Percentiles rank a stretch among this genome's conserved stretches.
Evolutionary conservation across 1,284 basidiomycete genomes (phyloP).

Genomic region (Trametes pubescens): DNA sequence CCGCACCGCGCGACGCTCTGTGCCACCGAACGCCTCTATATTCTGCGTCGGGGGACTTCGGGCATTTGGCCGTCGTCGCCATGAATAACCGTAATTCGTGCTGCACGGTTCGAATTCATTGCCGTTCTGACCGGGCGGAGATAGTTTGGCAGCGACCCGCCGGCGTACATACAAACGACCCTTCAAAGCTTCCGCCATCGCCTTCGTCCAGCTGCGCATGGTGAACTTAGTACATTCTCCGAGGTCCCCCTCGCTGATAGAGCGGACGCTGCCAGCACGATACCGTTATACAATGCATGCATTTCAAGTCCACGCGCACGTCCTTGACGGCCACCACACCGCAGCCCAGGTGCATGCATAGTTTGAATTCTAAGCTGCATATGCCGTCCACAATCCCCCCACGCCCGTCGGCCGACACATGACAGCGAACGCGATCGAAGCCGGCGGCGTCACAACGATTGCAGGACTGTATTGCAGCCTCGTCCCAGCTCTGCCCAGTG

Average conservation of each 20-base stretch:
- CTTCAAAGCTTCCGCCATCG: background rate
- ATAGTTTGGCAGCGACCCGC: conserved; percentile 7
- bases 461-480: background rate
- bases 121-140: conserved; percentile 19
- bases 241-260: background rate
- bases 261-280: background rate
- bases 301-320: background rate
- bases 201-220: background rate
- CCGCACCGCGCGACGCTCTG: conserved; percentile 5
- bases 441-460: conserved; percentile 1
- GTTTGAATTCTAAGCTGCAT: background rate
- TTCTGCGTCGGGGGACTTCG: background rate
- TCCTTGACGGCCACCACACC: background rate
- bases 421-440: conserved; percentile 1
- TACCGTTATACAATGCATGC: background rate
- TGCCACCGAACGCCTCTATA: background rate
- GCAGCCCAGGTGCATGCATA: background rate
- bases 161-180: background rate
- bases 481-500: conserved; percentile 9
- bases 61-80: conserved; percentile 5
- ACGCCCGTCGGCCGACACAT: background rate
- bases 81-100: background rate
- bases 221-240: background rate
- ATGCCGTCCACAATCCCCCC: background rate
- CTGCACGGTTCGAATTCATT: conserved; percentile 1